Percentiles rank a stretch among this genome's conserved stretches.
These are phyloP conservation scores for Penstemon barbatus DNA, from an alignment of 257 asterid genomes.

Conservation along the genomic window DNA sequence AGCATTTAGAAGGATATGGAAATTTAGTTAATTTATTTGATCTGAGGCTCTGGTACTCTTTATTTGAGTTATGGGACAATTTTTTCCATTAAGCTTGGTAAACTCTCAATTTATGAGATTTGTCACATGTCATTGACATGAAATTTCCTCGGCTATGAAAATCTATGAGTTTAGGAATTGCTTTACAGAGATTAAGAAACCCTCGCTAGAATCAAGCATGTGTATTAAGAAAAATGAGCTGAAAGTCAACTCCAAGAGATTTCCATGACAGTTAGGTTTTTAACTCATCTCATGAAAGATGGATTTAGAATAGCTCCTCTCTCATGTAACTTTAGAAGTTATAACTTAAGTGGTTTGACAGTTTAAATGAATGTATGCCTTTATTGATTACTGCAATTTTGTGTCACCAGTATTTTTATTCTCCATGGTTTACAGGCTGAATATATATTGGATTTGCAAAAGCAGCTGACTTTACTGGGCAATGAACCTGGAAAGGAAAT, in stretches of 20 bases:
- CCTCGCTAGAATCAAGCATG: background rate
- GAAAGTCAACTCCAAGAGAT: background rate
- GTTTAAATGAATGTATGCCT: background rate
- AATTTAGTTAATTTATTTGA: slow-evolving; percentile 1
- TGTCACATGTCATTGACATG: background rate
- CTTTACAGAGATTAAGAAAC: background rate
- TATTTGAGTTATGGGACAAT: slow-evolving; percentile 6
- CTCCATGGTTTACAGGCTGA: slow-evolving; percentile 67
- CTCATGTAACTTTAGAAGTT: background rate
- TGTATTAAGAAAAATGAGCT: background rate
- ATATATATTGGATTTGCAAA: slow-evolving; percentile 86
- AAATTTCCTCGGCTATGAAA: background rate
- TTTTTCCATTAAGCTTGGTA: background rate
- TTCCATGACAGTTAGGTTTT: background rate
- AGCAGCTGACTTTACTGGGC: slow-evolving; percentile 81
- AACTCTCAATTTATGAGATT: background rate
- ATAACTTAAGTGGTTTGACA: background rate
- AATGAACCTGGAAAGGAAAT: slow-evolving; percentile 65
- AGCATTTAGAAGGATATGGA: slow-evolving; percentile 17
- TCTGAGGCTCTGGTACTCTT: background rate
- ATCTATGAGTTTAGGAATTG: background rate
- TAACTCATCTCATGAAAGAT: background rate
- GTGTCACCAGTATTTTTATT: slow-evolving; percentile 4
- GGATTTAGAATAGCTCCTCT: background rate
- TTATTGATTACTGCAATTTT: background rate